Conservation (phyloP, 306 rosid genomes). For the Casuarina cunninghamiana region DNA sequence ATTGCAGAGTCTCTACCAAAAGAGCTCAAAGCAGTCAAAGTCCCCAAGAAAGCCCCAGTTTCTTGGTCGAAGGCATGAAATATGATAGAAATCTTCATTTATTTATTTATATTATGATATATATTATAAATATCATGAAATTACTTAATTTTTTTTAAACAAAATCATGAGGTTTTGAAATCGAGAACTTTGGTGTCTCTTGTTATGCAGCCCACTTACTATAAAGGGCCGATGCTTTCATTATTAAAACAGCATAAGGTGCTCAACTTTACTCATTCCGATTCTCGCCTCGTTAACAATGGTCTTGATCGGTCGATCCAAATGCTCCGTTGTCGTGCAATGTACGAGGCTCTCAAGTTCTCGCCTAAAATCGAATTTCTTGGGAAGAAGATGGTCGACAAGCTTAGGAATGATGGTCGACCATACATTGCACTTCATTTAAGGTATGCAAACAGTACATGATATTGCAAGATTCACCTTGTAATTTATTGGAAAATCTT, state of each 20-base stretch:
- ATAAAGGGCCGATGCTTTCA: constrained; percentile 35
- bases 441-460: constrained; percentile 37
- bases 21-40: constrained; percentile 27
- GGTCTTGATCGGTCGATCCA: constrained; percentile 45
- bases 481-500: no score
- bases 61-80: constrained; percentile 71
- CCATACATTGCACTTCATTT: constrained; percentile 66
- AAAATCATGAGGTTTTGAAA: neutral
- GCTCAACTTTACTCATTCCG: constrained; percentile 52
- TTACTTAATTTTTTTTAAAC: neutral
- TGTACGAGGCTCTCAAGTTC: constrained; percentile 57
- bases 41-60: constrained; percentile 47
- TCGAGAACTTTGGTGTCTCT: neutral
- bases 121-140: no score
- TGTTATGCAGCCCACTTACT: constrained; percentile 50
- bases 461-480: no score
- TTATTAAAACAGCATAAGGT: constrained; percentile 47
- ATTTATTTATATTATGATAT: no score
- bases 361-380: constrained; percentile 51
- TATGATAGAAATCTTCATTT: no score
- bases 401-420: constrained; percentile 37
- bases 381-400: constrained; percentile 50
- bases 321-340: constrained; percentile 57
- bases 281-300: constrained; percentile 64
- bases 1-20: constrained; percentile 56